Conservation (phyloP, 2,329 filamentous ascomycete genomes). For the Fusarium sublunatum region DNA sequence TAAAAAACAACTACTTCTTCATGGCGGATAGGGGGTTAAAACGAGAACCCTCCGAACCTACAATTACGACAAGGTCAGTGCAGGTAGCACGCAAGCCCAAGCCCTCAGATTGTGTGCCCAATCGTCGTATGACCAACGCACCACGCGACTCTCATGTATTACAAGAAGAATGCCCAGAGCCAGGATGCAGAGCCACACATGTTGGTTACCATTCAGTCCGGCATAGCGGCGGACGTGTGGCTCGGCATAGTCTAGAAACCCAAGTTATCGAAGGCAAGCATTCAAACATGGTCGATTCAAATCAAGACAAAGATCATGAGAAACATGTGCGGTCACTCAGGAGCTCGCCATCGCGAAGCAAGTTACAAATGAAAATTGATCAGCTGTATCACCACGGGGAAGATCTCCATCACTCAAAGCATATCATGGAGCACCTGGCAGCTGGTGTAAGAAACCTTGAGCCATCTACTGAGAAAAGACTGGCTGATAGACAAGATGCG, state of each 20-base stretch:
- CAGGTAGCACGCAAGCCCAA: conserved; percentile 34
- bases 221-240: conserved; percentile 50
- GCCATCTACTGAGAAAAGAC: conserved; percentile 8
- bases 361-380: conserved; percentile 46
- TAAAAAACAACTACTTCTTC: conserved; percentile 51
- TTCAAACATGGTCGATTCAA: conserved; percentile 17
- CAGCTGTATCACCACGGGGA: conserved; percentile 50
- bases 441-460: conserved; percentile 30
- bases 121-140: conserved; percentile 26
- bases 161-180: conserved; percentile 44
- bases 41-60: conserved; percentile 35
- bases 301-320: conserved; percentile 10
- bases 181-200: conserved; percentile 45
- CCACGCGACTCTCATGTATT: conserved; percentile 18
- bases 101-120: conserved; percentile 49
- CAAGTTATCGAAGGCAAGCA: conserved; percentile 4
- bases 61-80: conserved; percentile 34
- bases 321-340: neutral
- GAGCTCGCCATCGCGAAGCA: conserved; percentile 15
- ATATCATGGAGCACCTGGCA: conserved; percentile 52
- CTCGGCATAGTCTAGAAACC: conserved; percentile 18
- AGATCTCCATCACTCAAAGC: conserved; percentile 50
- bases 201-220: conserved; percentile 46
- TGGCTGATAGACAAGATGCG: conserved; percentile 10
- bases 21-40: conserved; percentile 46